A percentile compares a stretch with the other conserved stretches of the same genome.
phyloP scores from a whole-genome alignment of 2,329 filamentous ascomycete species.

The Phialocephala sp. region DNA sequence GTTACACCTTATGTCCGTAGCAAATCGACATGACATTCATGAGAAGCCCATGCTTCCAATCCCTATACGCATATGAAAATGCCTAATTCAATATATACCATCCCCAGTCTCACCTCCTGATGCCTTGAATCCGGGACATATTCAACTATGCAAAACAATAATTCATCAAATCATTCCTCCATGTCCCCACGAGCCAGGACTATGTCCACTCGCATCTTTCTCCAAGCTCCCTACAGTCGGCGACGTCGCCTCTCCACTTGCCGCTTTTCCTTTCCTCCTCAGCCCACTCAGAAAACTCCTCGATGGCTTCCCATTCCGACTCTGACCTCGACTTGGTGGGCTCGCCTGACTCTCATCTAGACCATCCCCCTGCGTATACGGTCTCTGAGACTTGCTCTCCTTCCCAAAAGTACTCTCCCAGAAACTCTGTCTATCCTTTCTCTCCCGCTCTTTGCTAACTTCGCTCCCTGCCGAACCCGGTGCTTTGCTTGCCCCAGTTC shows the following conservation, averaged over 20 bases:
- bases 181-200: background rate
- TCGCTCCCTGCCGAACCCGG: constrained; percentile 39
- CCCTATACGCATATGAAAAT: background rate
- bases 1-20: background rate
- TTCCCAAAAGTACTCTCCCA: constrained; percentile 43
- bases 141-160: too few relatives aligned
- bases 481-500: constrained; percentile 7
- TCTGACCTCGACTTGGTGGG: constrained; percentile 38
- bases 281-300: constrained; percentile 41
- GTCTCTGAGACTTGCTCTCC: constrained; percentile 36
- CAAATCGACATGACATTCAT: constrained; percentile 3
- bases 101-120: too few relatives aligned
- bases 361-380: constrained; percentile 23
- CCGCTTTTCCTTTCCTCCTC: constrained; percentile 27
- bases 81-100: background rate
- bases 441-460: constrained; percentile 23
- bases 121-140: too few relatives aligned
- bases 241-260: background rate
- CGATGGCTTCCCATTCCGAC: constrained; percentile 37
- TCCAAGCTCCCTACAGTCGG: constrained; percentile 12
- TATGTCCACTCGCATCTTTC: constrained; percentile 24
- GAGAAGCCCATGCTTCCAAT: constrained; percentile 7
- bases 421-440: constrained; percentile 40
- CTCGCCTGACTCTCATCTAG: constrained; percentile 20
- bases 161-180: constrained; percentile 22